Percentiles rank a stretch among this genome's conserved stretches.
Conservation (phyloP, 208 protist genomes). For the Leishmania mexicana region DNA sequence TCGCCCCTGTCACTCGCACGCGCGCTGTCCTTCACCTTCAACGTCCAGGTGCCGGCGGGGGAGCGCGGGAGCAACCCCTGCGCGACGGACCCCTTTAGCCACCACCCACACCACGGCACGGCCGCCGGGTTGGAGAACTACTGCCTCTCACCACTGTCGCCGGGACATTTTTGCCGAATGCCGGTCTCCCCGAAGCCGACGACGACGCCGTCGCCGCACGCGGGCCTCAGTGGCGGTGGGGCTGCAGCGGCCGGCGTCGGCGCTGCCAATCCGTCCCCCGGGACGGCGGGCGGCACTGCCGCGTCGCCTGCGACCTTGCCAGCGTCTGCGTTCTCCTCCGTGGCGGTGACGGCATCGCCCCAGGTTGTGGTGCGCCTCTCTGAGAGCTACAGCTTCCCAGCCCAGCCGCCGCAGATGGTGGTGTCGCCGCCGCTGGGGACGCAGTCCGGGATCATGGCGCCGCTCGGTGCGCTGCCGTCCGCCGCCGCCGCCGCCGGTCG, state of each 20-base stretch:
- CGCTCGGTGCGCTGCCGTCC: background rate
- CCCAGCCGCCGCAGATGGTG: slow-evolving; percentile 32
- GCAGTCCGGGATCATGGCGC: background rate
- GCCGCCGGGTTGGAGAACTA: slow-evolving; percentile 15
- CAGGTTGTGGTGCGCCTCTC: slow-evolving; percentile 37
- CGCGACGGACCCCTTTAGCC: background rate
- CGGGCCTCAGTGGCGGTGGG: background rate
- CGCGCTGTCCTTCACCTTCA: slow-evolving; percentile 17
- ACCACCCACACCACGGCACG: background rate
- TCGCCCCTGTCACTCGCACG: slow-evolving; percentile 19
- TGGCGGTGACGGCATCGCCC: slow-evolving; percentile 3
- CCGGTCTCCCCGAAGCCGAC: slow-evolving; percentile 14
- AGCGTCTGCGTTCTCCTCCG: slow-evolving; percentile 5
- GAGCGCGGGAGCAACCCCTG: slow-evolving; percentile 4
- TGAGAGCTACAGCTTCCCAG: slow-evolving; percentile 37
- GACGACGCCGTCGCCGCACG: background rate
- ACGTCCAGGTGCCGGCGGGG: background rate
- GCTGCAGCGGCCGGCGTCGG: background rate
- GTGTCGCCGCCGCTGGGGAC: slow-evolving; percentile 16
- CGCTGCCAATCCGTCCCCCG: background rate
- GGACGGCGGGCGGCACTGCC: background rate
- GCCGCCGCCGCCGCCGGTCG: background rate
- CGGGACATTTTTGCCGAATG: slow-evolving; percentile 23
- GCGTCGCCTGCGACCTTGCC: slow-evolving; percentile 14
- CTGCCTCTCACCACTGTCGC: slow-evolving; percentile 24